Evolutionary conservation across 352 stramenopile species (phyloP), one percentile per base, ranked within the genome.

Genomic region (Pythium guiyangense): DNA sequence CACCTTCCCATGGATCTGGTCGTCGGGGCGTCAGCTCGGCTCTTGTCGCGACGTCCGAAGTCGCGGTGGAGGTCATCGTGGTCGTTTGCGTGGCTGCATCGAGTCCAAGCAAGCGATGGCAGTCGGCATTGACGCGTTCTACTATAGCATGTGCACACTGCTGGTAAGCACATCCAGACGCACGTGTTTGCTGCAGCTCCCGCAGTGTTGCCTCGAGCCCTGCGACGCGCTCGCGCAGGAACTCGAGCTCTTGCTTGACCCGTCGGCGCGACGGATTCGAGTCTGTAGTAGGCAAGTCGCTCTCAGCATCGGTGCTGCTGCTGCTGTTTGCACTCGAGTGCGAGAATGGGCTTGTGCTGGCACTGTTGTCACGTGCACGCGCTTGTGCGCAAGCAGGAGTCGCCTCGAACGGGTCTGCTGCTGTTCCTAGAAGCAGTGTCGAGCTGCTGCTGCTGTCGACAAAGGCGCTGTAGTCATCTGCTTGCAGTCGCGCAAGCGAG

Each of bases 1-100:
- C 53, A 11, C 55, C 50, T 45, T 60, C 57, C 62, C 62, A 68
- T 26, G 44, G 29, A 22, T 17, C 34, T n/a, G n/a, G n/a, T n/a
- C n/a, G n/a, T n/a, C n/a, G n/a, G n/a, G n/a, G n/a, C n/a, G n/a
- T n/a, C n/a, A n/a, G n/a, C n/a, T n/a, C n/a, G n/a, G n/a, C n/a
- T n/a, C n/a, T n/a, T n/a, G n/a, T n/a, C n/a, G n/a, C n/a, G n/a
- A n/a, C n/a, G n/a, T n/a, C n/a, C n/a, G n/a, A n/a, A n/a, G n/a
- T n/a, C n/a, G n/a, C n/a, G n/a, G n/a, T n/a, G n/a, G n/a, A n/a
- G n/a, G n/a, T n/a, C n/a, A n/a, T n/a, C n/a, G n/a, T n/a, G n/a
- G n/a, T n/a, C n/a, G n/a, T n/a, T n/a, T n/a, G n/a, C n/a, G n/a
- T n/a, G n/a, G n/a, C n/a, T n/a, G n/a, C n/a, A n/a, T n/a, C n/a